Base-by-base conservation (phyloP, 2,329 filamentous ascomycete genomes). In the Trichoderma atrobrunneum region DNA sequence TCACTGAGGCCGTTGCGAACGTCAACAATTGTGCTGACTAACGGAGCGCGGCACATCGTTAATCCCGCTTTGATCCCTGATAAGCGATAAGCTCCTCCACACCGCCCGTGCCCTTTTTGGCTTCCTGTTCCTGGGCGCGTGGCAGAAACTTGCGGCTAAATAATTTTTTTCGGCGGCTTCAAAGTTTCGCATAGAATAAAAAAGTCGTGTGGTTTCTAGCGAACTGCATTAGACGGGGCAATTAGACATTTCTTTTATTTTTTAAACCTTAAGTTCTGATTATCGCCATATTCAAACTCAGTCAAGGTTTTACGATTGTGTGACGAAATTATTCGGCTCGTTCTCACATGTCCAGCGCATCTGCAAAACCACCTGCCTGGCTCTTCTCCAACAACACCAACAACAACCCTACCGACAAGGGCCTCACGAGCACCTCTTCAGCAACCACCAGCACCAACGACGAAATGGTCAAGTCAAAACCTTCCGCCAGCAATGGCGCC, bases 381-480 rank as follows among this genome's bases (percentile, higher is more conserved):
- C 80, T 85, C 67, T 85, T 85, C 74, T 81, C 82, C 61, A 84
- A 84, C 70, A 84, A 84, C 76, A 74, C 77, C 59, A 72, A 72
- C 74, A 71, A 71, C 73, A 75, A 74, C 36, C 64, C 51, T 54
- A 34, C 61, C 48, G 63, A 70, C 43, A 66, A 68, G 21, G 30
- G 14, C 56, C 14, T 60, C 8, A 26, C 34, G 39, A 54, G 43
- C 57, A 76, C 77, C 32, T 28, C 54, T 21, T 11, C 64, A 48
- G 28, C 26, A 12, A 34, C n/a, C 12, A 74, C 75, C 34, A 77
- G 77, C 67, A 73, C 76, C 43, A 73, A 75, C 26, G 72, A 36
- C 60, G 76, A 75, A 51, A 84, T 84, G 82, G 80, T 77, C 74
- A 83, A 81, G 73, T 80, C 73, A 30, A 74, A 76, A 24, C 70